Evolutionary conservation across 148 eudicot species (phyloP).

Genomic region (Drosera capensis): DNA sequence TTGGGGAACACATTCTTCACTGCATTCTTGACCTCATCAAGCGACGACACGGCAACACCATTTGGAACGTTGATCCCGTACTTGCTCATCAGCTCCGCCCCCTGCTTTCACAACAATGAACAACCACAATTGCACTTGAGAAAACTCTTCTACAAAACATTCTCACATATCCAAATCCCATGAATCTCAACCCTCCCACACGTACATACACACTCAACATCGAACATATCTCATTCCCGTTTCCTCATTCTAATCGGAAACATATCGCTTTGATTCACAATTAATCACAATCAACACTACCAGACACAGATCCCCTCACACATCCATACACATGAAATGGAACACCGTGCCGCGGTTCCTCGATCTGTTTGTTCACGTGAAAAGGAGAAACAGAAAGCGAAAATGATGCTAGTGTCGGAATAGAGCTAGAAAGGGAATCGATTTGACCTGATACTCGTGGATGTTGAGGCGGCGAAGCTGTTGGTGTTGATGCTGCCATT

Average conservation of each 20-base stretch:
- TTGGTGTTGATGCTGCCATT: slow-evolving; percentile 87
- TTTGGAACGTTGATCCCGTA: slow-evolving; percentile 82
- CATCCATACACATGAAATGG: neutral
- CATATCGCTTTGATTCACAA: too few relatives aligned
- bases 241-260: too few relatives aligned
- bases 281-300: too few relatives aligned
- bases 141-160: neutral
- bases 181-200: neutral
- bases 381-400: neutral
- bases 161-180: neutral
- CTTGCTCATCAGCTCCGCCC: slow-evolving; percentile 90
- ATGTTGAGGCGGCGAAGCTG: slow-evolving; percentile 97
- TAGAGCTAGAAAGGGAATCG: neutral
- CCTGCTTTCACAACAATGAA: slow-evolving; percentile 25
- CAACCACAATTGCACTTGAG: too few relatives aligned
- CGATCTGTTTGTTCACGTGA: neutral
- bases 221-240: too few relatives aligned
- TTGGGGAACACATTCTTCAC: slow-evolving; percentile 49
- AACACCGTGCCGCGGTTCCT: too few relatives aligned
- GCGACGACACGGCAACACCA: slow-evolving; percentile 64
- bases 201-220: neutral
- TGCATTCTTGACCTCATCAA: slow-evolving; percentile 54
- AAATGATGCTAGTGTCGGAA: neutral
- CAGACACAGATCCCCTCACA: neutral
- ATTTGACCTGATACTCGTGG: slow-evolving; percentile 81